Conservation (phyloP, 257 asterid genomes). For the Agastache rugosa region DNA sequence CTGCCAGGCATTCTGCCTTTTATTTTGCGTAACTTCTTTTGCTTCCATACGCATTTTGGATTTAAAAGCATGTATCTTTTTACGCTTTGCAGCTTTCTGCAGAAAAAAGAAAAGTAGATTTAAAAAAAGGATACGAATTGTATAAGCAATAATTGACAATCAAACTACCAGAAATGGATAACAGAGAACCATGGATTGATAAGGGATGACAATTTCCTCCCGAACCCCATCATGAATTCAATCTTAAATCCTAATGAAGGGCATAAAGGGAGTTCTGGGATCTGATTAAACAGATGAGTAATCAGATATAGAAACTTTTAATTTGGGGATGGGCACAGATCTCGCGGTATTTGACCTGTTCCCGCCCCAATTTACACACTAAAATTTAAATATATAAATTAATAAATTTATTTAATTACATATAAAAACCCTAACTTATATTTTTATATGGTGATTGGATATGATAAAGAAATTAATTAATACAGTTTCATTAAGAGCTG, state of each 20-base stretch:
- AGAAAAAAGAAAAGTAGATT: no score
- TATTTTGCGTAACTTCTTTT: constrained; percentile 90
- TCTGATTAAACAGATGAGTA: not conserved
- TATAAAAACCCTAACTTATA: no score
- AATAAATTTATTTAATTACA: no score
- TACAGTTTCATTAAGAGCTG: no score
- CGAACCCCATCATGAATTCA: not conserved
- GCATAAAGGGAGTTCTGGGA: not conserved
- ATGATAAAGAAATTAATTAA: no score
- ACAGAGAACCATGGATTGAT: not conserved
- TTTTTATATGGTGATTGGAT: no score
- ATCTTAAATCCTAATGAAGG: not conserved
- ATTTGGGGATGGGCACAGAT: not conserved
- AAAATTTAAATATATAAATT: no score
- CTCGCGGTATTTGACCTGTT: not conserved
- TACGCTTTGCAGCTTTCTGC: constrained; percentile 90
- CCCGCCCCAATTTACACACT: not conserved
- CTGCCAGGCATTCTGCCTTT: constrained; percentile 98
- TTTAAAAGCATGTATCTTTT: constrained; percentile 91
- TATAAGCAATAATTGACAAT: constrained; percentile 7
- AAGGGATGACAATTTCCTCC: not conserved
- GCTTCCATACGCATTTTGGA: constrained; percentile 95
- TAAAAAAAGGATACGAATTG: not conserved
- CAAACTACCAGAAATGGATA: constrained; percentile 10
- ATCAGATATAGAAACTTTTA: not conserved